Evolutionary conservation across 2,329 filamentous ascomycete genomes (phyloP).

Genomic region (Emergomyces africanus): DNA sequence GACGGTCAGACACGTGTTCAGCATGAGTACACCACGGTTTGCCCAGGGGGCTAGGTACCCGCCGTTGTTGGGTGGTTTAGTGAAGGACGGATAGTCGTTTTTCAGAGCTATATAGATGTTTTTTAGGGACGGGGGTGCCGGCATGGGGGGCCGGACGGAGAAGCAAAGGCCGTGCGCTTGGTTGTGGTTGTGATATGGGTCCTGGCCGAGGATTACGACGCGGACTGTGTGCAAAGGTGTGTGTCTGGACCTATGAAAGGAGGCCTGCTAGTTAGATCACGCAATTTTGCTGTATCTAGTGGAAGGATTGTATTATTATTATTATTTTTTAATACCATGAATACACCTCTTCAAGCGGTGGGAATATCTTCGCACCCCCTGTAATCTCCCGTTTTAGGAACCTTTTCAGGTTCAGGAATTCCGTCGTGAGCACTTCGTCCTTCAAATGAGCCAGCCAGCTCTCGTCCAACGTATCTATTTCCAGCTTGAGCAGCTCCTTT

Average conservation of each 20-base stretch:
- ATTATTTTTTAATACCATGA: conserved; percentile 56
- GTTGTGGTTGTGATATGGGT: conserved; percentile 91
- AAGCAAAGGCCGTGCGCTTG: conserved; percentile 96
- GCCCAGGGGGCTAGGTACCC: conserved; percentile 90
- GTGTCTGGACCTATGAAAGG: conserved; percentile 67
- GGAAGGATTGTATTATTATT: conserved; percentile 13
- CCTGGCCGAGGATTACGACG: conserved; percentile 86
- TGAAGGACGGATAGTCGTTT: conserved; percentile 76
- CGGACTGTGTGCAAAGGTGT: conserved; percentile 83
- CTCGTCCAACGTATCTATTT: conserved; percentile 83
- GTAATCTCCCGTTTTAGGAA: conserved; percentile 71
- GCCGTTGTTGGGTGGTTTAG: conserved; percentile 58
- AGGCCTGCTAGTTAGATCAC: background rate
- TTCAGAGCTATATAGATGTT: conserved; percentile 89
- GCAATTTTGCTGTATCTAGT: background rate
- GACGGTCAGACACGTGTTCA: conserved; percentile 93
- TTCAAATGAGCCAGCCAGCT: conserved; percentile 86
- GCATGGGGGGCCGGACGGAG: conserved; percentile 79
- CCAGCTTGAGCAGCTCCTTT: conserved; percentile 66
- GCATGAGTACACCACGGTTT: conserved; percentile 76
- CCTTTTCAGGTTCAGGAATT: conserved; percentile 77
- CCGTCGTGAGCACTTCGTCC: conserved; percentile 64
- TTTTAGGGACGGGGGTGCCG: conserved; percentile 73
- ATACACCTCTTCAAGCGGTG: conserved; percentile 79
- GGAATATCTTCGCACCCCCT: conserved; percentile 67